Conservation (phyloP, 2,329 filamentous ascomycete genomes). For the Lachnum nothofagi region DNA sequence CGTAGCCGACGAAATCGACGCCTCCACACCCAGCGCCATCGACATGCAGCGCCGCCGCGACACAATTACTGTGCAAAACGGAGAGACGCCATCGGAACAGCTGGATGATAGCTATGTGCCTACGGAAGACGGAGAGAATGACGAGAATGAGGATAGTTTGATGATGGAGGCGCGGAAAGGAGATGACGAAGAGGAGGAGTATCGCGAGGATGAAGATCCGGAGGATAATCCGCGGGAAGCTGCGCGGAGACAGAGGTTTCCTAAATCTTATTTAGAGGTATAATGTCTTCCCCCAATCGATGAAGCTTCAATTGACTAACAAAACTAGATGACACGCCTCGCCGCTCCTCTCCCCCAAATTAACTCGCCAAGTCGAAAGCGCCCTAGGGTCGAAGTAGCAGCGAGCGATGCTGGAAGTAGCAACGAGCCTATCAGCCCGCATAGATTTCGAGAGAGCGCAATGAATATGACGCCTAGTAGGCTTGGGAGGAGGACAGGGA, state of each 20-base stretch:
- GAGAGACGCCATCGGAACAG: not conserved
- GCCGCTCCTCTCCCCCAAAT: constrained; percentile 7
- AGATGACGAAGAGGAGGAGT: not conserved
- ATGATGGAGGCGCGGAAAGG: not conserved
- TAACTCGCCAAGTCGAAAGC: constrained; percentile 10
- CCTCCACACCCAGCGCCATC: too few species aligned
- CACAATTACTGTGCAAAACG: not conserved
- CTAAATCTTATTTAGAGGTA: constrained; percentile 7
- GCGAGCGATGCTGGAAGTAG: constrained; percentile 12
- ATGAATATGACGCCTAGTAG: constrained; percentile 13
- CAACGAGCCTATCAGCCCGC: constrained; percentile 11
- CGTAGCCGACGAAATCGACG: not conserved
- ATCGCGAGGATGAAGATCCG: not conserved
- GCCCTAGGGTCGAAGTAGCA: constrained; percentile 10
- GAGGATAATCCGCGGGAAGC: not conserved
- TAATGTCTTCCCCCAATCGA: not conserved
- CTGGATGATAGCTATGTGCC: not conserved
- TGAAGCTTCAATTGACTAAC: not conserved
- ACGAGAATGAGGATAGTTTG: not conserved
- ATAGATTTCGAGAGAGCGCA: too few species aligned
- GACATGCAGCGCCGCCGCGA: not conserved
- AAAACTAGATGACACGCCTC: constrained; percentile 9
- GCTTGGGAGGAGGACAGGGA: not conserved
- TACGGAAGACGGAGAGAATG: not conserved
- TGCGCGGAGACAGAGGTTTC: not conserved